These are phyloP conservation scores for Mycena crocata DNA, from an alignment of 768 basidiomycete genomes.

Conservation along the genomic window DNA sequence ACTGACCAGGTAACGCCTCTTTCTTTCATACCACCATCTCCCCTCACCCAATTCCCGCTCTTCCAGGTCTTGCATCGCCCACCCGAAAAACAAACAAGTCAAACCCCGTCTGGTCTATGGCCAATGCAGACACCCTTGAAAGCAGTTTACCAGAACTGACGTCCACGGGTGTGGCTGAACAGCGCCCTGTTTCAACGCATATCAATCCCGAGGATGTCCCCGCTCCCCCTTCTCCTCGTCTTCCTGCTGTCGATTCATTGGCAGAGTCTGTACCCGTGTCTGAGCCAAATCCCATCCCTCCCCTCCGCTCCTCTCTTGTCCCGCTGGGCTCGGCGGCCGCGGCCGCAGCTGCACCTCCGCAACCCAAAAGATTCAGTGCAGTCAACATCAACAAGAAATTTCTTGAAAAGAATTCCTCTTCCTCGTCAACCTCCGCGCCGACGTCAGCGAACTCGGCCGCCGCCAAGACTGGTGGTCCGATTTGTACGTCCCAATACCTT, in stretches of 20 bases:
- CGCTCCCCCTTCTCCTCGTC: slow-evolving; percentile 11
- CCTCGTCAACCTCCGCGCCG: slow-evolving; percentile 62
- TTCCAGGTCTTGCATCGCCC: slow-evolving; percentile 2
- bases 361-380: slow-evolving; percentile 88
- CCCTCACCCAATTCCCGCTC: not conserved
- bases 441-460: slow-evolving; percentile 55
- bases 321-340: slow-evolving; percentile 55
- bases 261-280: slow-evolving; percentile 11
- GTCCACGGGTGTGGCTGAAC: slow-evolving; percentile 32
- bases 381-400: slow-evolving; percentile 98
- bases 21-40: not conserved
- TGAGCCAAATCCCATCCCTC: slow-evolving; percentile 30
- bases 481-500: slow-evolving; percentile 56
- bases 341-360: slow-evolving; percentile 54
- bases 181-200: not conserved
- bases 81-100: slow-evolving; percentile 9
- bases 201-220: slow-evolving; percentile 12
- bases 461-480: slow-evolving; percentile 62
- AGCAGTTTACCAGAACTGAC: slow-evolving; percentile 59
- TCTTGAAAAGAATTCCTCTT: slow-evolving; percentile 82
- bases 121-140: slow-evolving; percentile 66
- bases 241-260: not conserved
- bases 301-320: slow-evolving; percentile 58
- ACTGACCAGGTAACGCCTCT: not conserved
- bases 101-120: slow-evolving; percentile 69